Conservation (phyloP, 352 stramenopile genomes). For the Phytophthora fragariaefolia region DNA sequence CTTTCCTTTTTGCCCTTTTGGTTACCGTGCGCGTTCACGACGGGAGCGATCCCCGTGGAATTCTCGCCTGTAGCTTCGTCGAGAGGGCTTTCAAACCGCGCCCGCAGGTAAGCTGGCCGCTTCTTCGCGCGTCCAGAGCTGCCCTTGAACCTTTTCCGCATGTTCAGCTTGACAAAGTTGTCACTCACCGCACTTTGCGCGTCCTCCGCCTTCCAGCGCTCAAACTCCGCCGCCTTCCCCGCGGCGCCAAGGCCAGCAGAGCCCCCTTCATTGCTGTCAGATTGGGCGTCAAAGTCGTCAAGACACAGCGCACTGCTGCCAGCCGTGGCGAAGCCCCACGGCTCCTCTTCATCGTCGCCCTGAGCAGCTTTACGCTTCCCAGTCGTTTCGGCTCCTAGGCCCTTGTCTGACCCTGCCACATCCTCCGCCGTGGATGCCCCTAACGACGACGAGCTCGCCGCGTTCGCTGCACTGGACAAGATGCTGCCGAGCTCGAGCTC, state of each 20-base stretch:
- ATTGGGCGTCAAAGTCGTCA: conserved; percentile 47
- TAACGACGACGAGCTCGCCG: background rate
- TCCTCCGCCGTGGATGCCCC: background rate
- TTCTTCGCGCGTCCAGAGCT: conserved; percentile 75
- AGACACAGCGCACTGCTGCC: conserved; percentile 37
- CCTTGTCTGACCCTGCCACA: background rate
- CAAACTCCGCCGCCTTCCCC: conserved; percentile 45
- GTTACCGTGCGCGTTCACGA: conserved; percentile 37
- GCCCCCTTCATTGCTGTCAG: background rate
- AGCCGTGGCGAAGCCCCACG: conserved; percentile 47
- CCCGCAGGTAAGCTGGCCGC: conserved; percentile 67
- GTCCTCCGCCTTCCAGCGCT: conserved; percentile 67
- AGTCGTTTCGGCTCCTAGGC: background rate
- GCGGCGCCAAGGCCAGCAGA: background rate
- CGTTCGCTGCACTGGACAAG: background rate
- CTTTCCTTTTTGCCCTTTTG: conserved; percentile 39
- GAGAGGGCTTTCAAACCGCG: conserved; percentile 32
- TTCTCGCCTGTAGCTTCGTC: conserved; percentile 33
- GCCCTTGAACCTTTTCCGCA: conserved; percentile 78
- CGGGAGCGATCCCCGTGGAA: conserved; percentile 11
- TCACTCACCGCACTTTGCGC: conserved; percentile 58
- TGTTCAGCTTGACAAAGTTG: conserved; percentile 85
- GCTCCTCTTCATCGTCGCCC: conserved; percentile 19
- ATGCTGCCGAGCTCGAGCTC: conserved; percentile 28
- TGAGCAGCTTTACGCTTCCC: conserved; percentile 13